A percentile compares a stretch with the other conserved stretches of the same genome.
Evolutionary conservation across 1,284 basidiomycete genomes (phyloP).

Genomic region (Xanthoconium separans): DNA sequence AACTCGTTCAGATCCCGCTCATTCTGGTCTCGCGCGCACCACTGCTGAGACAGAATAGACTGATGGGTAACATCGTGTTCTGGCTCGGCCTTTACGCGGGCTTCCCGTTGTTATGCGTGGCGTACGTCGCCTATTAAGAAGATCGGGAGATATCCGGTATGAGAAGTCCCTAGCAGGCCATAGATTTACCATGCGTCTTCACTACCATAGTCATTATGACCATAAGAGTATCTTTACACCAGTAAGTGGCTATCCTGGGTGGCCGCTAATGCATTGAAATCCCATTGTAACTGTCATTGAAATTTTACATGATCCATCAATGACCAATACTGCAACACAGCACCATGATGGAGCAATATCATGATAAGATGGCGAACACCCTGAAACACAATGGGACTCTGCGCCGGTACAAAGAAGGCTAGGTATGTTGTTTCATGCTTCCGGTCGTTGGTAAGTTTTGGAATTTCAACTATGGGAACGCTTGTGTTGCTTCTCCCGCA

Average conservation of each 20-base stretch:
- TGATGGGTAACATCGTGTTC: conserved; percentile 83
- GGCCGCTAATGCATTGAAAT: background rate
- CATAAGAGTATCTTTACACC: background rate
- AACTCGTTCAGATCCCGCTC: conserved; percentile 90
- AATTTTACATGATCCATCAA: background rate
- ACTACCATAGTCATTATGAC: background rate
- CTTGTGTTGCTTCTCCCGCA: background rate
- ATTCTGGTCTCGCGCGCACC: conserved; percentile 82
- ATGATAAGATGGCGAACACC: background rate
- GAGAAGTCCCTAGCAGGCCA: background rate
- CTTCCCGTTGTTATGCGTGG: conserved; percentile 90
- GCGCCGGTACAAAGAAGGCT: background rate
- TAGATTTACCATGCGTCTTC: conserved; percentile 10
- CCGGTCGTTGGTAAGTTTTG: background rate
- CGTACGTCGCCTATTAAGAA: conserved; percentile 70
- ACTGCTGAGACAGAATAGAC: conserved; percentile 74
- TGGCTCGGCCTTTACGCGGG: conserved; percentile 91
- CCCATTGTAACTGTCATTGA: background rate
- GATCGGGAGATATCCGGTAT: conserved; percentile 60
- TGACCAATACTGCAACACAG: background rate
- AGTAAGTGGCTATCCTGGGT: conserved; percentile 9
- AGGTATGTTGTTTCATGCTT: background rate
- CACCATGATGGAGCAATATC: background rate
- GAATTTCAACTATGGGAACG: background rate
- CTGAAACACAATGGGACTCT: background rate